Percentiles rank a stretch among this genome's conserved stretches.
Conservation (phyloP, 2,329 filamentous ascomycete genomes). For the Colletotrichum tropicicola region DNA sequence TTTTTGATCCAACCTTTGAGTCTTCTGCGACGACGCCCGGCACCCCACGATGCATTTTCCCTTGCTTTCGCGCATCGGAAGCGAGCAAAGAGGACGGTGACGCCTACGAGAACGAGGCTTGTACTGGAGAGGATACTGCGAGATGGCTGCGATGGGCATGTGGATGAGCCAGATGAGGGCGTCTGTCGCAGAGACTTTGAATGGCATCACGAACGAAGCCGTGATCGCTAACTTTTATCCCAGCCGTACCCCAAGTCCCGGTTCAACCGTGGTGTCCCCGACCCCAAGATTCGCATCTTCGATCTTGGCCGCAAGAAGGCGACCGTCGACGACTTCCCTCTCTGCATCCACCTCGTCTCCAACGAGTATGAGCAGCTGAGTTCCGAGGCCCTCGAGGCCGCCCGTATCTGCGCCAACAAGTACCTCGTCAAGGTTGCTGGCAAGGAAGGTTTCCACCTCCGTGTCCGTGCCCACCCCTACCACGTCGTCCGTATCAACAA, state of each 20-base stretch:
- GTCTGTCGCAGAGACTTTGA: neutral
- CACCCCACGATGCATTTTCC: conserved; percentile 8
- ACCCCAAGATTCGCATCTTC: conserved; percentile 93
- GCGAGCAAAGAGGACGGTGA: neutral
- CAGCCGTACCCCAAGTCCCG: conserved; percentile 99
- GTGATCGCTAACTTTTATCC: neutral
- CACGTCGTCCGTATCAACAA: conserved; percentile 99
- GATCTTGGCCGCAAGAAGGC: conserved; percentile 98
- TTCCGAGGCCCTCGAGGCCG: conserved; percentile 98
- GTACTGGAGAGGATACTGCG: neutral
- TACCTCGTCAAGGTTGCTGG: conserved; percentile 78
- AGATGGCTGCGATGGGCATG: neutral
- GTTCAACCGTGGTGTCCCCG: conserved; percentile 99
- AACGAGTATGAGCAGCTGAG: conserved; percentile 99
- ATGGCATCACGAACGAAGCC: neutral
- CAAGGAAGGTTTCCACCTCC: conserved; percentile 80
- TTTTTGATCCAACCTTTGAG: neutral
- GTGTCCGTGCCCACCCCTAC: conserved; percentile 94
- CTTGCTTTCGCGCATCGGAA: conserved; percentile 19
- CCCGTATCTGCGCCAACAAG: conserved; percentile 99
- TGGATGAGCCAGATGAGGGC: neutral
- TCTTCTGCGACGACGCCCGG: conserved; percentile 4
- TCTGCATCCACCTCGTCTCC: conserved; percentile 98
- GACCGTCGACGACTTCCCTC: conserved; percentile 98
- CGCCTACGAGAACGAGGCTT: neutral